A percentile compares a stretch with the other conserved stretches of the same genome.
Conservation (phyloP, 352 stramenopile genomes). For the Globisporangium yorkense region DNA sequence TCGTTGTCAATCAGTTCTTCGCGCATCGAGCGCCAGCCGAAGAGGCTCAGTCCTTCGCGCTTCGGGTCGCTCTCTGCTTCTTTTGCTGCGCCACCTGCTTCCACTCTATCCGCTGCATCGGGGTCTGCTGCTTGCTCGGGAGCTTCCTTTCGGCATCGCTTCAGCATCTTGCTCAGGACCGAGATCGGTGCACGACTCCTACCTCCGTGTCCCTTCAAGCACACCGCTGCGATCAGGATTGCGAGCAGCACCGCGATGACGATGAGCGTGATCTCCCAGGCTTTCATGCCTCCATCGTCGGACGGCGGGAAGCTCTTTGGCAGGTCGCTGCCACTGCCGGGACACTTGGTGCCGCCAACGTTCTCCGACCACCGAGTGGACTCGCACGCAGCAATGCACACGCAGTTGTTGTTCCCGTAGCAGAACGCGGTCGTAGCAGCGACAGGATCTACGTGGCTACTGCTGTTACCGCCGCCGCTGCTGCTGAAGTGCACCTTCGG, state of each 20-base stretch:
- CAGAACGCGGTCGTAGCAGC: conserved; percentile 18
- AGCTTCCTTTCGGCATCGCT: neutral
- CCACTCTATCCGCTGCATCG: neutral
- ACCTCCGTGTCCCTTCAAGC: too few species aligned
- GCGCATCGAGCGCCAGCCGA: conserved; percentile 15
- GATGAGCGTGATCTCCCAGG: conserved; percentile 9
- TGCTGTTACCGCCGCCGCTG: neutral
- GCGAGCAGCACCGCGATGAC: conserved; percentile 2
- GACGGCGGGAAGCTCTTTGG: neutral
- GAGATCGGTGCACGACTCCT: neutral
- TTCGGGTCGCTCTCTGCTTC: neutral
- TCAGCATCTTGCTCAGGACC: neutral
- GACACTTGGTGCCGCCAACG: conserved; percentile 8
- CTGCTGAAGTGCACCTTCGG: neutral
- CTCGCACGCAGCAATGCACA: conserved; percentile 33
- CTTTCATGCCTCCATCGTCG: neutral
- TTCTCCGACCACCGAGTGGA: conserved; percentile 17
- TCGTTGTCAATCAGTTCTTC: conserved; percentile 20
- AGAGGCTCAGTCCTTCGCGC: conserved; percentile 12
- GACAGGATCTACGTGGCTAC: neutral
- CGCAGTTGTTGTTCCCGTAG: conserved; percentile 23
- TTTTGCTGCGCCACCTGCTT: too few species aligned
- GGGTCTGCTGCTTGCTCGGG: neutral
- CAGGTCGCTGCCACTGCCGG: conserved; percentile 10
- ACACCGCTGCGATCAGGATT: too few species aligned